Conservation (phyloP, 768 basidiomycete genomes). For the Lactarius hatsudake region DNA sequence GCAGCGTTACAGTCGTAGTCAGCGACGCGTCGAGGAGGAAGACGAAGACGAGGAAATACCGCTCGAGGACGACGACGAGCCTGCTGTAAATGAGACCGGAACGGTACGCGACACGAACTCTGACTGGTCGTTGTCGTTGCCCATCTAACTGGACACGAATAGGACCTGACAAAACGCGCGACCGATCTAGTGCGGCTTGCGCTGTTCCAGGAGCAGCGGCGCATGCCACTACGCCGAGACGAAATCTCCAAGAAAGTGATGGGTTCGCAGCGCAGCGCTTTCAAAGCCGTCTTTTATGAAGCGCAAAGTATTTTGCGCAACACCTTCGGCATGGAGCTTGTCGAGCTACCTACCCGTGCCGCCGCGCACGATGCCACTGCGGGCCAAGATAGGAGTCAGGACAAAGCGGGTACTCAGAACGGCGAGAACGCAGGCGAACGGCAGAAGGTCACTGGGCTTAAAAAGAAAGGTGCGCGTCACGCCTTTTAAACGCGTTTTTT, state of each 20-base stretch:
- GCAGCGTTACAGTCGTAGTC: slow-evolving; percentile 27
- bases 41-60: slow-evolving; percentile 35
- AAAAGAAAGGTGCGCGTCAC: slow-evolving; percentile 57
- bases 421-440: slow-evolving; percentile 17
- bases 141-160: not conserved
- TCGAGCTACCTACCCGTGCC: slow-evolving; percentile 66
- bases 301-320: slow-evolving; percentile 65
- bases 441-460: slow-evolving; percentile 44
- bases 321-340: slow-evolving; percentile 82
- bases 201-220: slow-evolving; percentile 74
- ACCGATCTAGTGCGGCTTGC: slow-evolving; percentile 75
- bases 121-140: not conserved
- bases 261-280: slow-evolving; percentile 49
- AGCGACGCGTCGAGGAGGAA: slow-evolving; percentile 35
- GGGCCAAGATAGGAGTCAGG: slow-evolving; percentile 43
- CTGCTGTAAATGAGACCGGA: slow-evolving; percentile 30
- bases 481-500: not conserved
- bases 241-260: slow-evolving; percentile 83
- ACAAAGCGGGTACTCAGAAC: slow-evolving; percentile 26
- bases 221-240: slow-evolving; percentile 66
- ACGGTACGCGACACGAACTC: not conserved
- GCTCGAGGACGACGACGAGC: slow-evolving; percentile 34
- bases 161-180: slow-evolving; percentile 69
- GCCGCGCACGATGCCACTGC: slow-evolving; percentile 46
- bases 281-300: slow-evolving; percentile 57